phyloP scores from a whole-genome alignment of 2,329 filamentous ascomycete genomes.

The Apiospora hydei region DNA sequence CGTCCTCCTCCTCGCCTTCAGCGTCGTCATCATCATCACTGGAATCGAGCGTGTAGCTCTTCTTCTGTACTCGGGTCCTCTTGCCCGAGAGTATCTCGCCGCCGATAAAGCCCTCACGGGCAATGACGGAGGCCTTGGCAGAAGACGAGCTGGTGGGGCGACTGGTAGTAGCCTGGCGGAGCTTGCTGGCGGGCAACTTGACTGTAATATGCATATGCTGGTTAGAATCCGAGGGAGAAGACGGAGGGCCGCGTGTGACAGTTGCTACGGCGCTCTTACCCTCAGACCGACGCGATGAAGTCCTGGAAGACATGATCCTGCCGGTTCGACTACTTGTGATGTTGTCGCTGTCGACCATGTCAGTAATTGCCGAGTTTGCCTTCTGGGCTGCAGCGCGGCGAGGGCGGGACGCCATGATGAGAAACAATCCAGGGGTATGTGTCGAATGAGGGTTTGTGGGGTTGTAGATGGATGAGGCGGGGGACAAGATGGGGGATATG shows the following conservation, averaged over 20 bases:
- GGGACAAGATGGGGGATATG: constrained; percentile 19
- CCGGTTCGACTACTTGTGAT: constrained; percentile 43
- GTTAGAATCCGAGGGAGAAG: constrained; percentile 51
- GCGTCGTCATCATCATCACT: constrained; percentile 52
- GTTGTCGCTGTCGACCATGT: constrained; percentile 58
- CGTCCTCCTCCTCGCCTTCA: constrained; percentile 47
- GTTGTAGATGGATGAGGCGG: constrained; percentile 7
- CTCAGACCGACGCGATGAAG: constrained; percentile 55
- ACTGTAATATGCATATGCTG: constrained; percentile 60
- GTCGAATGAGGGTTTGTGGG: neutral
- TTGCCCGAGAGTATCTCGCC: constrained; percentile 58
- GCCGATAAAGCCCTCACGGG: constrained; percentile 49
- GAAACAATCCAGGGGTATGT: constrained; percentile 16
- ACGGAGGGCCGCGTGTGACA: constrained; percentile 52
- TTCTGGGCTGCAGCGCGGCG: constrained; percentile 54
- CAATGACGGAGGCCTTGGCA: constrained; percentile 37
- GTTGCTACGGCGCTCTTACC: constrained; percentile 53
- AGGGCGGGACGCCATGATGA: constrained; percentile 42
- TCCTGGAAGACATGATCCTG: constrained; percentile 55
- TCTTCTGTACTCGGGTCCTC: constrained; percentile 62
- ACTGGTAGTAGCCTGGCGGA: constrained; percentile 57
- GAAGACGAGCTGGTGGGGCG: constrained; percentile 41
- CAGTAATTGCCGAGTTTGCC: constrained; percentile 55
- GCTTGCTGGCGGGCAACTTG: constrained; percentile 59
- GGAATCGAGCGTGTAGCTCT: constrained; percentile 67